phyloP scores from a whole-genome alignment of 1,284 basidiomycete genomes.

The Microbotryum scabiosae region DNA sequence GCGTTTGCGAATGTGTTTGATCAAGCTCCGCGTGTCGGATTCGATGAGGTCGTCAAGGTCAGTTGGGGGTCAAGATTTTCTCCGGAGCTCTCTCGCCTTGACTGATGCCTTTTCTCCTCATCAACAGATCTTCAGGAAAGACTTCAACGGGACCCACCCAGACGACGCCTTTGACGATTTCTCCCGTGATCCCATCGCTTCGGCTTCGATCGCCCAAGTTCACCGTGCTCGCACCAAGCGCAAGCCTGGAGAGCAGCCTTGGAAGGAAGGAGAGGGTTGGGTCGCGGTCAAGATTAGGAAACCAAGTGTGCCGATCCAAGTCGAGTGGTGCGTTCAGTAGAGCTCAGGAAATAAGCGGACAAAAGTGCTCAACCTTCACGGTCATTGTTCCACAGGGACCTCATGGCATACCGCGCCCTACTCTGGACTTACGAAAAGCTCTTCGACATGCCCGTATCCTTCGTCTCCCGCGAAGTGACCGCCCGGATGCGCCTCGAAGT shows the following conservation, averaged over 20 bases:
- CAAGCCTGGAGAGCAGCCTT: constrained; percentile 32
- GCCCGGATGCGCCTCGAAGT: constrained; percentile 72
- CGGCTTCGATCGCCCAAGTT: constrained; percentile 82
- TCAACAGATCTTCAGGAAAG: constrained; percentile 56
- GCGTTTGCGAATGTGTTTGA: constrained; percentile 77
- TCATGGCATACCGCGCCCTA: constrained; percentile 43
- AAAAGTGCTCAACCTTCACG: too few species aligned
- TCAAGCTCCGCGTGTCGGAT: constrained; percentile 71
- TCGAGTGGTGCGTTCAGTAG: constrained; percentile 47
- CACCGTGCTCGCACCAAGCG: constrained; percentile 62
- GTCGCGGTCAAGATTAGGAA: constrained; percentile 92
- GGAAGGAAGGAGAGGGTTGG: constrained; percentile 45
- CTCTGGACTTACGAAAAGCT: constrained; percentile 38
- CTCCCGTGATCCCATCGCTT: constrained; percentile 63
- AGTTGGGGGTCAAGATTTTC: background rate
- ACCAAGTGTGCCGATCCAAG: constrained; percentile 71
- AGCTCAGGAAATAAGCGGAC: too few species aligned
- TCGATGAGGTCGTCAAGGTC: constrained; percentile 49
- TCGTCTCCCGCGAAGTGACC: constrained; percentile 67
- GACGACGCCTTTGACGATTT: constrained; percentile 69
- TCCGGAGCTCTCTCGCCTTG: background rate
- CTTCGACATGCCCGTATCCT: constrained; percentile 68
- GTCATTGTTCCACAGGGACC: constrained; percentile 47
- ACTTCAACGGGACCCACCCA: constrained; percentile 56
- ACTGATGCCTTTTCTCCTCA: background rate